These are phyloP conservation scores for Leccinum broughii DNA, from an alignment of 768 basidiomycete genomes.

Conservation along the genomic window DNA sequence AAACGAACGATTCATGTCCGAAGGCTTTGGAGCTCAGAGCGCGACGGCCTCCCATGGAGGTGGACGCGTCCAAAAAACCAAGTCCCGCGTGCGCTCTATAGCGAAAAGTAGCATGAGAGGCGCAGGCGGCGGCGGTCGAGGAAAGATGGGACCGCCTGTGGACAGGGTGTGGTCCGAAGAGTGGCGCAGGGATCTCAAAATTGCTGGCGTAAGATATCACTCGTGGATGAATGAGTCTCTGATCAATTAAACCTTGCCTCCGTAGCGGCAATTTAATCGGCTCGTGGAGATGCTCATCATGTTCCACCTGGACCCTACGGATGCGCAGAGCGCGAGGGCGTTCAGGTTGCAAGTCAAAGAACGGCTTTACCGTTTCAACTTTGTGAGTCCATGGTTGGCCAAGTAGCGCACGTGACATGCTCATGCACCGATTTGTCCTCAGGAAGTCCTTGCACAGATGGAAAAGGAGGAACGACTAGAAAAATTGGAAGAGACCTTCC, in stretches of 20 bases:
- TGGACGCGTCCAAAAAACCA: slow-evolving; percentile 42
- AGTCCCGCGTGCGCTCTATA: slow-evolving; percentile 36
- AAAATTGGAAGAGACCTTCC: slow-evolving; percentile 92
- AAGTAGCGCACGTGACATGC: neutral
- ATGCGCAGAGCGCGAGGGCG: slow-evolving; percentile 54
- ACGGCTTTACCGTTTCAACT: slow-evolving; percentile 92
- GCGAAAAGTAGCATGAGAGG: slow-evolving; percentile 25
- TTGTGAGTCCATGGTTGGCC: slow-evolving; percentile 49
- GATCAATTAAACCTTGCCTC: neutral
- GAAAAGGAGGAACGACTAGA: slow-evolving; percentile 85
- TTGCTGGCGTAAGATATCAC: slow-evolving; percentile 67
- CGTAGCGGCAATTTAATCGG: slow-evolving; percentile 89
- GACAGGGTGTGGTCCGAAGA: slow-evolving; percentile 76
- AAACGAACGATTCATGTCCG: slow-evolving; percentile 64
- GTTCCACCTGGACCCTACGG: slow-evolving; percentile 61
- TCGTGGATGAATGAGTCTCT: neutral
- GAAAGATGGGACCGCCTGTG: slow-evolving; percentile 75
- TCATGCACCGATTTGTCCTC: slow-evolving; percentile 3
- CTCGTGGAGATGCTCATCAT: slow-evolving; percentile 90
- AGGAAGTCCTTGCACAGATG: slow-evolving; percentile 88
- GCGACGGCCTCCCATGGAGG: slow-evolving; percentile 46
- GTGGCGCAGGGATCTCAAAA: slow-evolving; percentile 82
- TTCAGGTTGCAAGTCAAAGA: slow-evolving; percentile 94
- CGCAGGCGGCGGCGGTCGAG: slow-evolving; percentile 34
- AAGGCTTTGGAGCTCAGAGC: slow-evolving; percentile 55